Percentiles rank a stretch among this genome's conserved stretches.
Evolutionary conservation across 805 yeast genomes (phyloP).

Genomic region (Yamadazyma nakazawae): DNA sequence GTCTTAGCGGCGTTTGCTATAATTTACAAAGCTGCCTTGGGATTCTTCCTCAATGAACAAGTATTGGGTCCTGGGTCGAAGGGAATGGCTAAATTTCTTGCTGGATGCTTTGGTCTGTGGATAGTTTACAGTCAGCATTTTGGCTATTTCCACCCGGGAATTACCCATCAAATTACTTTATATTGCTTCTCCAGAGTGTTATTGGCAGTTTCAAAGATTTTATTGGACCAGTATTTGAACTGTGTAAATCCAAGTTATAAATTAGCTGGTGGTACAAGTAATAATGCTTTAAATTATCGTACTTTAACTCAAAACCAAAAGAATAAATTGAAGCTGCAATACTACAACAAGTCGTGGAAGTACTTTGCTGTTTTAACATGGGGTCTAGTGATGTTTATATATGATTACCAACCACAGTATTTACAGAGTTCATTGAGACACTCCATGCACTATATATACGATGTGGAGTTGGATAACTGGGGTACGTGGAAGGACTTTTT

Average conservation of each 20-base stretch:
- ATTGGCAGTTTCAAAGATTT: slow-evolving; percentile 56
- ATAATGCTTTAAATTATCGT: slow-evolving; percentile 4
- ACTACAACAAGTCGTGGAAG: slow-evolving; percentile 48
- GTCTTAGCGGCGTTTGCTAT: slow-evolving; percentile 57
- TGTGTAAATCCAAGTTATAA: slow-evolving; percentile 30
- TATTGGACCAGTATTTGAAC: slow-evolving; percentile 37
- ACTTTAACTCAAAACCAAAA: slow-evolving; percentile 34
- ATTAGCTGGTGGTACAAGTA: slow-evolving; percentile 3
- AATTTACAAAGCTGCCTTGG: slow-evolving; percentile 43
- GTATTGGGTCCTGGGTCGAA: slow-evolving; percentile 31
- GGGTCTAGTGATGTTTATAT: slow-evolving; percentile 73
- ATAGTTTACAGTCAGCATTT: slow-evolving; percentile 44
- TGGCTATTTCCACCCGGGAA: slow-evolving; percentile 42
- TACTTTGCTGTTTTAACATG: slow-evolving; percentile 61
- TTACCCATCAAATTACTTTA: slow-evolving; percentile 71
- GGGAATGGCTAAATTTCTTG: slow-evolving; percentile 30
- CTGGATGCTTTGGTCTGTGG: slow-evolving; percentile 43
- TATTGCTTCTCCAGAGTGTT: slow-evolving; percentile 69
- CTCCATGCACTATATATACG: slow-evolving; percentile 70
- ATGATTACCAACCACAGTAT: slow-evolving; percentile 57
- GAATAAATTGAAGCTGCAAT: slow-evolving; percentile 24
- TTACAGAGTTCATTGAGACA: slow-evolving; percentile 63
- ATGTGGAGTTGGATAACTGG: slow-evolving; percentile 54
- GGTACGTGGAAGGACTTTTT: slow-evolving; percentile 42
- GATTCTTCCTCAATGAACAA: slow-evolving; percentile 28